Base-by-base conservation (phyloP, 805 yeast species). In the Nakazawaea anatomiae region DNA sequence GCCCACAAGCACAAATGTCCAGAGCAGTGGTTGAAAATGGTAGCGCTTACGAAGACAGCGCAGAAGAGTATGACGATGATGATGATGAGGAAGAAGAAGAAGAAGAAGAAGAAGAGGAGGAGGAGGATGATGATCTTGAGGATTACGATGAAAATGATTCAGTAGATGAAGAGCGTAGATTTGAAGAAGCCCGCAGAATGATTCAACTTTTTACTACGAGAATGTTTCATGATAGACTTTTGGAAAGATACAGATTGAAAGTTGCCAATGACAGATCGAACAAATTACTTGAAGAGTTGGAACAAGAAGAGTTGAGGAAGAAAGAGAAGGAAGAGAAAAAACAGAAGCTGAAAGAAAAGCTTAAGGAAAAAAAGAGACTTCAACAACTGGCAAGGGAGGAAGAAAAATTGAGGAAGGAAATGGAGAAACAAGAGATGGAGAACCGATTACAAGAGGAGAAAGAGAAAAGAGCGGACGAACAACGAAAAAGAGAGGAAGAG, bases 201-300 rank as follows among this genome's bases (percentile, higher is more conserved):
- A 77, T 91, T 54, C 89, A 88, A 59, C 74, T 87, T 48, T 86
- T 89, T 51, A 87, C 91, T 1, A 85, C 94, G 4, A 81, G 88
- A 48, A 73, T 89, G 62, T 76, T 91, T 58, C 88, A 87, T 60
- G 83, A 80, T 57, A 77, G 89, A 43, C 77, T 91, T 34, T 73
- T 87, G 60, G 80, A 77, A 32, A 88, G 96, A 0, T 90, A 84
- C 61, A 86, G 87, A 54, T 91, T 85, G 58, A 85, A 82, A 56
- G 79, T 86, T 45, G 91, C 96, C 10, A 89, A 85, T 53, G 94
- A 87, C 58, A 75, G 84, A 52, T 76, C 85, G 9, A 70, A 75
- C 52, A 78, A 76, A 53, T 72, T 86, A 55, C 72, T 86, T 53
- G 81, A 76, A 60, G 92, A 86, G 60, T 69, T 85, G 43, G 90